Evolutionary conservation across 805 yeast species (phyloP).

Genomic region (Teunomyces gatunensis): DNA sequence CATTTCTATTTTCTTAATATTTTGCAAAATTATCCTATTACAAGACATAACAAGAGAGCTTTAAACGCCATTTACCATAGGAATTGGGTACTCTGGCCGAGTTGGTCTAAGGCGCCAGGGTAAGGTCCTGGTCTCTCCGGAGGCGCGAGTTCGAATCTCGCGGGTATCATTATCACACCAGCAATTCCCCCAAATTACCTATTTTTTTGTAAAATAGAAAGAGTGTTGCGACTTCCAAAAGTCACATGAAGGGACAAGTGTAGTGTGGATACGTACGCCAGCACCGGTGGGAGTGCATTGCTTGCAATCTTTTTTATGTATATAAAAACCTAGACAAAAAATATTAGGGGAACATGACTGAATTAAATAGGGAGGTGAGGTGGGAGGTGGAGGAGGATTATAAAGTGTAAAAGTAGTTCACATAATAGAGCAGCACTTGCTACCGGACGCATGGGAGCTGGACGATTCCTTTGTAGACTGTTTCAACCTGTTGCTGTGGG

Average conservation of each 20-base stretch:
- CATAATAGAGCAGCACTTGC: constrained; percentile 33
- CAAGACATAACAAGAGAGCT: neutral
- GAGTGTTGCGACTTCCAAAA: neutral
- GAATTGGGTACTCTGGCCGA: constrained; percentile 45
- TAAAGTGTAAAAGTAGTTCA: constrained; percentile 8
- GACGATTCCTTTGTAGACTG: constrained; percentile 17
- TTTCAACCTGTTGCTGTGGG: constrained; percentile 15
- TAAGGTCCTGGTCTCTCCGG: constrained; percentile 47
- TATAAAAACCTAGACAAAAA: neutral
- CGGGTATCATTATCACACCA: constrained; percentile 39
- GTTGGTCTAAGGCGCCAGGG: constrained; percentile 47
- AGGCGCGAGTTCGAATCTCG: constrained; percentile 47
- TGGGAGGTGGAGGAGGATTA: neutral
- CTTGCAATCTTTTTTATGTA: neutral
- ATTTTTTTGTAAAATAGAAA: constrained; percentile 2
- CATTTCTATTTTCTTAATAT: too few relatives aligned
- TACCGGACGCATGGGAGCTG: constrained; percentile 10
- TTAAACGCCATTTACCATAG: constrained; percentile 8
- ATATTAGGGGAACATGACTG: neutral
- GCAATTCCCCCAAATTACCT: constrained; percentile 28
- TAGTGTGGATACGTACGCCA: too few relatives aligned
- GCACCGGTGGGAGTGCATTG: neutral
- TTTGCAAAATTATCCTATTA: too few relatives aligned
- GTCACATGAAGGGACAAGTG: neutral
- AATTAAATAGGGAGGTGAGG: neutral